phyloP scores from a whole-genome alignment of 768 basidiomycete genomes.

The Russula brevipes region DNA sequence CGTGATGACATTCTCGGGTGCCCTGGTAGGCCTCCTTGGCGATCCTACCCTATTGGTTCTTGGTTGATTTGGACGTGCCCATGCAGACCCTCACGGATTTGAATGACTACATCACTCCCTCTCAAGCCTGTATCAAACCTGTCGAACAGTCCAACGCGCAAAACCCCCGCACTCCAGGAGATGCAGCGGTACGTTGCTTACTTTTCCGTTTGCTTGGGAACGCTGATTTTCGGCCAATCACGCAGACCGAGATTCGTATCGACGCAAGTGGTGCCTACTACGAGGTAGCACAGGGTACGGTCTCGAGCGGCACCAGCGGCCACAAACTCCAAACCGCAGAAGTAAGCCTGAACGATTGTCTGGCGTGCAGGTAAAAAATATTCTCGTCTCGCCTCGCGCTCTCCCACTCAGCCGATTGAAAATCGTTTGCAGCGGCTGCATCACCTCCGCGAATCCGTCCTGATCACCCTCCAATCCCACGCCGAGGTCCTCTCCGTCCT shows the following conservation, averaged over 20 bases:
- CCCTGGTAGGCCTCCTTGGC: neutral
- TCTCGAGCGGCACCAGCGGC: constrained; percentile 24
- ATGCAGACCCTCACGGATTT: constrained; percentile 82
- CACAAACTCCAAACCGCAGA: constrained; percentile 88
- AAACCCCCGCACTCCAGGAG: constrained; percentile 38
- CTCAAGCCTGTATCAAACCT: constrained; percentile 96
- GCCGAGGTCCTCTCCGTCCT: constrained; percentile 84
- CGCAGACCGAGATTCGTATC: constrained; percentile 87
- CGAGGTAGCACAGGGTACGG: constrained; percentile 48
- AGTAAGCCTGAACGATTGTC: constrained; percentile 94
- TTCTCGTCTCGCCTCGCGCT: neutral
- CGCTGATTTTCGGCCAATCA: constrained; percentile 31
- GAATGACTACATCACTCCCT: constrained; percentile 95
- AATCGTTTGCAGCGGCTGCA: constrained; percentile 68
- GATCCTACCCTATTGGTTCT: neutral
- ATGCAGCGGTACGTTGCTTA: constrained; percentile 36
- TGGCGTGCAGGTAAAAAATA: constrained; percentile 79
- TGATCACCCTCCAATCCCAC: constrained; percentile 95
- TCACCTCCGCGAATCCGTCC: constrained; percentile 97
- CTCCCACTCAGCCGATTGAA: neutral
- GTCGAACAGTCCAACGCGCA: constrained; percentile 52
- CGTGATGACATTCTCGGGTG: constrained; percentile 21
- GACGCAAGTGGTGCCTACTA: constrained; percentile 85
- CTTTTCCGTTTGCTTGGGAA: neutral
- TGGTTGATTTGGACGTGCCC: neutral